Evolutionary conservation across 2,329 filamentous ascomycete species (phyloP), one percentile per base, ranked within the genome.

Genomic region (Microsporum audouinii): DNA sequence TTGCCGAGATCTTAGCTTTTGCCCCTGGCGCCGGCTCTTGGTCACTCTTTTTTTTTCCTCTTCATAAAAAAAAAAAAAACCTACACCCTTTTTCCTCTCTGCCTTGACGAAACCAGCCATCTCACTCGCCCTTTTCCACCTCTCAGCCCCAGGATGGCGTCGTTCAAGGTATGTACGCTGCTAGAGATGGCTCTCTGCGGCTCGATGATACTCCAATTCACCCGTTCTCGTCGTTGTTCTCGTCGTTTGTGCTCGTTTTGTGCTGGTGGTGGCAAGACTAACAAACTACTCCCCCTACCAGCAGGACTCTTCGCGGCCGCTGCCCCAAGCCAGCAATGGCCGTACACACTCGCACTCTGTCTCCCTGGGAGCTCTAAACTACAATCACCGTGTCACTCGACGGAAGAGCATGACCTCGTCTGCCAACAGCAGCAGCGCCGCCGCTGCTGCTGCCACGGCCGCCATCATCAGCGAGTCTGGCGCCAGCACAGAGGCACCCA

Each of bases 361-460:
- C 68, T 87, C 91, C 61, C 82, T 88, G 63, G 84, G 85, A 67
- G 84, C 88, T 62, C 83, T 91, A 71, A 92, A 91, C 78, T 78
- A 86, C 68, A 86, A 84, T 73, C 88, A 96, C 75, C 88, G 94
- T 68, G 85, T 97, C 67, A 91, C 89, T 68, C 89, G 92, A 70
- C 85, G 94, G 69, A 97, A 97, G 83, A 96, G 91, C 76, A 91
- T 95, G 72, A 85, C 84, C 71, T 90, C 89, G 63, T 87, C 85
- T 65, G 82, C 81, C 56, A 81, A 83, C 73, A 91, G 88, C 75
- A 84, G 88, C 53, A 86, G 88, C 17, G 89, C 88, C 60, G 62
- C 60, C 60, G 63, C 62, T 78, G 74, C 71, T 58, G 71, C 76
- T 41, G 75, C 92, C 64, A 34, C 51, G 3, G 87, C 88, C 36